Base-by-base conservation (phyloP, 495 filamentous ascomycete genomes). In the Clohesyomyces aquaticus region DNA sequence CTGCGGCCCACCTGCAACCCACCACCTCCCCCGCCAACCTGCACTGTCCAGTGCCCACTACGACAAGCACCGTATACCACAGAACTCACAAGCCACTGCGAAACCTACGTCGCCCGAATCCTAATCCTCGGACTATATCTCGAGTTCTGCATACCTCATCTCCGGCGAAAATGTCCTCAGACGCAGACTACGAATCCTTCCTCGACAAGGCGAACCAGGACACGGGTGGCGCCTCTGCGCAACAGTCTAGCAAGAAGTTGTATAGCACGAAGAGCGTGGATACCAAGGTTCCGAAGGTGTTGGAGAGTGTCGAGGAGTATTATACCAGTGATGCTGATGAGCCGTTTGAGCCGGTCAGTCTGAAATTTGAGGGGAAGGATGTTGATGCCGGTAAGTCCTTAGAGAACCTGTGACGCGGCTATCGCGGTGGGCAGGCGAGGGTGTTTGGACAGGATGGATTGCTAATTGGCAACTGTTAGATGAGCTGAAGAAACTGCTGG, bases 291-390 rank as follows among this genome's bases (percentile, higher is more conserved):
- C 91, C 91, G 0, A 69, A 74, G 19, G 74, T 76, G 19, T 75
- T 95, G 61, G 72, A 78, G 64, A 76, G 78, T 2, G 77, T 85
- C 27, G 83, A 89, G 57, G 80, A 76, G 48, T 88, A 85, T 69
- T 95, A 93, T 73, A 73, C 83, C 3, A 91, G 87, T 55, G 91
- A 96, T 60, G 82, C 89, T 4, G 91, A 96, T 75, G 89, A 93
- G 77, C 88, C 88, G 35, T 96, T 93, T 74, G 86, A 87, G 72
- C 83, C 85, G 1, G 90, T 96, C 3, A 81, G 78, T 52, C 69
- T 96, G 66, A 77, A 76, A 61, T 92, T 81, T 81, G 77, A 80
- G 45, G 85, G 83, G 42, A 56, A 67, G 25, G 61, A 61, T 0
- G 50, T 76, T 23, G 55, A 48, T 46, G 67, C 71, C 55, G 70